These are phyloP conservation scores for Coniosporium tulheliwenetii DNA, from an alignment of 2,329 filamentous ascomycete genomes.

Conservation along the genomic window DNA sequence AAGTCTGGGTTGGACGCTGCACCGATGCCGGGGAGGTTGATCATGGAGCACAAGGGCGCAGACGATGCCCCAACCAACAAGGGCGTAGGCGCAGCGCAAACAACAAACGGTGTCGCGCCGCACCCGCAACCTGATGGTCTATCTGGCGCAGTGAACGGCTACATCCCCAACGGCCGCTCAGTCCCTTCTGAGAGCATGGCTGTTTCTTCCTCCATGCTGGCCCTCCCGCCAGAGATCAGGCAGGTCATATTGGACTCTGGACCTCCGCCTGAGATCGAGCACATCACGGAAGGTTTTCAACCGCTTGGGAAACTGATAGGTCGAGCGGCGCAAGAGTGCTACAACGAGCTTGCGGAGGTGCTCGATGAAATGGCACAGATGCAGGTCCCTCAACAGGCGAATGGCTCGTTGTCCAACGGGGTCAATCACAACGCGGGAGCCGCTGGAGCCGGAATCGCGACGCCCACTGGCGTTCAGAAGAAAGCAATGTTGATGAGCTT, in stretches of 20 bases:
- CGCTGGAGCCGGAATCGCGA: conserved; percentile 37
- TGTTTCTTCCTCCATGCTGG: conserved; percentile 9
- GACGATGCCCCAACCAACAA: neutral
- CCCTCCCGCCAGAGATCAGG: conserved; percentile 4
- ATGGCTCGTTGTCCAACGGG: conserved; percentile 23
- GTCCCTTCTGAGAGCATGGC: conserved; percentile 1
- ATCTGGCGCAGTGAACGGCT: neutral
- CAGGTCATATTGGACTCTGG: conserved; percentile 5
- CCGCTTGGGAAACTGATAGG: conserved; percentile 60
- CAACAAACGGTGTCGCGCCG: conserved; percentile 1
- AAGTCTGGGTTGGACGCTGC: too few relatives aligned
- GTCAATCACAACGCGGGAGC: conserved; percentile 11
- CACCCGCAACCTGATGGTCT: conserved; percentile 1
- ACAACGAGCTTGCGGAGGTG: conserved; percentile 57
- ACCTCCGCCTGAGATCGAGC: conserved; percentile 38
- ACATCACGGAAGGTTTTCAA: conserved; percentile 63
- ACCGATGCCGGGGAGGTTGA: conserved; percentile 30
- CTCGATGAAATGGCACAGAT: conserved; percentile 26
- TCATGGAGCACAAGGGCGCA: conserved; percentile 29
- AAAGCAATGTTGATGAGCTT: conserved; percentile 64
- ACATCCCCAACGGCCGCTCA: neutral
- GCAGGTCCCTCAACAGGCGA: conserved; percentile 28
- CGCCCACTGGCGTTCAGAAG: conserved; percentile 54
- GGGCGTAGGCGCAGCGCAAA: neutral
- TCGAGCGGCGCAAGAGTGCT: conserved; percentile 68